Evolutionary conservation across 192 early-diverging fungal species (phyloP).

Genomic region (Dispira simplex): DNA sequence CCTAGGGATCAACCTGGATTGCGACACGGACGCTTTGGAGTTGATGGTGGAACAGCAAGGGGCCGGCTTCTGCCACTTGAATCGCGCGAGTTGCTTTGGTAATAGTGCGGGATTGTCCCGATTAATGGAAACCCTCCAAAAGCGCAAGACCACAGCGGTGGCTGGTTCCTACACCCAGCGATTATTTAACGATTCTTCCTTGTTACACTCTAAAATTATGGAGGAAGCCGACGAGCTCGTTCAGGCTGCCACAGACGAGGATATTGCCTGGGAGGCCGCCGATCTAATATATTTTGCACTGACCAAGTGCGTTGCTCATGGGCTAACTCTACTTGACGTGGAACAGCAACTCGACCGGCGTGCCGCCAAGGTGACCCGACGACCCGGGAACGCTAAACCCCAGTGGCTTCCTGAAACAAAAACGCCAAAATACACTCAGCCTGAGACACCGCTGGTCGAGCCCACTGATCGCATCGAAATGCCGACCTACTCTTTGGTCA

Average conservation of each 20-base stretch:
- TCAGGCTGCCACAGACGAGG: conserved; percentile 49
- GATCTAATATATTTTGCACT: conserved; percentile 95
- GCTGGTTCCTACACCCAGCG: conserved; percentile 83
- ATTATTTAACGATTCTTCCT: conserved; percentile 64
- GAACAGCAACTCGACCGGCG: conserved; percentile 73
- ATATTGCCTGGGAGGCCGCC: conserved; percentile 91
- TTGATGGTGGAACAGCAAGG: conserved; percentile 78
- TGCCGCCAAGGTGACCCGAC: conserved; percentile 68
- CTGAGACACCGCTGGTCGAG: conserved; percentile 14
- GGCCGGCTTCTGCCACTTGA: conserved; percentile 88
- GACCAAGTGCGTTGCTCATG: conserved; percentile 65
- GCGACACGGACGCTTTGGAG: conserved; percentile 75
- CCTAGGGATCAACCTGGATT: conserved; percentile 64
- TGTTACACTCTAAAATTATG: conserved; percentile 84
- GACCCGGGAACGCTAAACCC: conserved; percentile 91
- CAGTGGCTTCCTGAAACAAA: conserved; percentile 27
- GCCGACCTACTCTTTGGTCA: conserved; percentile 41
- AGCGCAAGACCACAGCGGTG: conserved; percentile 57
- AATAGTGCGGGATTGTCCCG: conserved; percentile 41
- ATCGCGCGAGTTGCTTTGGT: conserved; percentile 88
- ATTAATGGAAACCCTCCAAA: conserved; percentile 48
- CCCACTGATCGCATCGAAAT: conserved; percentile 48
- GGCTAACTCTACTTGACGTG: conserved; percentile 70
- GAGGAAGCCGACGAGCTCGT: conserved; percentile 93
- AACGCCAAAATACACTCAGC: conserved; percentile 11